phyloP scores from a whole-genome alignment of 331 rosid genomes.

The Quercus tomentella region DNA sequence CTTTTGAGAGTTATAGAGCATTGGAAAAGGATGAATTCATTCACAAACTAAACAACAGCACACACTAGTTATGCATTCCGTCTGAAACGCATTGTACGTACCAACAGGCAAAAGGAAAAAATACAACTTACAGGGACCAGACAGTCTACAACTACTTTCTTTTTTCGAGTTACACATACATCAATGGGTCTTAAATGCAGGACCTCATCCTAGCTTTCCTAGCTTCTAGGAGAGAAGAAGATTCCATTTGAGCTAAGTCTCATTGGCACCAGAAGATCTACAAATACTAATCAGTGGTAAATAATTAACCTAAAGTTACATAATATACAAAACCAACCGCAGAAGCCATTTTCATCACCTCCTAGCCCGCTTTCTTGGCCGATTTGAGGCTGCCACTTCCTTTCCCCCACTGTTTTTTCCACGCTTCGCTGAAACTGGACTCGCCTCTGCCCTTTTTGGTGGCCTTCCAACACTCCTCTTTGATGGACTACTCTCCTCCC shows the following conservation, averaged over 20 bases:
- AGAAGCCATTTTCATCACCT: conserved; percentile 23
- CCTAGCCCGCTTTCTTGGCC: conserved; percentile 60
- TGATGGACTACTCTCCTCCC: conserved; percentile 53
- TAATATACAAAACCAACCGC: conserved; percentile 24
- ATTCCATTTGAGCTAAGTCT: background rate
- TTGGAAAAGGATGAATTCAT: too few species aligned
- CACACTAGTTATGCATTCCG: background rate
- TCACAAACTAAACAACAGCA: background rate
- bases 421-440: conserved; percentile 45
- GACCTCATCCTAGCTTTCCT: background rate
- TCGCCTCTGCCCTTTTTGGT: conserved; percentile 50
- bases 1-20: too few species aligned
- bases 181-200: too few species aligned
- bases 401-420: conserved; percentile 55
- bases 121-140: background rate
- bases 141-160: background rate
- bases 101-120: background rate
- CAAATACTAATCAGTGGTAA: background rate
- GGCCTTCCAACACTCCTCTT: conserved; percentile 79
- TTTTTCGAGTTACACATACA: too few species aligned
- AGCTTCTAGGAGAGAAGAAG: background rate
- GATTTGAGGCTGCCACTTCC: conserved; percentile 42
- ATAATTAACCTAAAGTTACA: conserved; percentile 3
- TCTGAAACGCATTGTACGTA: background rate
- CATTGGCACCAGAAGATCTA: background rate